A percentile compares a stretch with the other conserved stretches of the same genome.
Conservation (phyloP, 306 rosid genomes). For the Ormosia semicastrata region DNA sequence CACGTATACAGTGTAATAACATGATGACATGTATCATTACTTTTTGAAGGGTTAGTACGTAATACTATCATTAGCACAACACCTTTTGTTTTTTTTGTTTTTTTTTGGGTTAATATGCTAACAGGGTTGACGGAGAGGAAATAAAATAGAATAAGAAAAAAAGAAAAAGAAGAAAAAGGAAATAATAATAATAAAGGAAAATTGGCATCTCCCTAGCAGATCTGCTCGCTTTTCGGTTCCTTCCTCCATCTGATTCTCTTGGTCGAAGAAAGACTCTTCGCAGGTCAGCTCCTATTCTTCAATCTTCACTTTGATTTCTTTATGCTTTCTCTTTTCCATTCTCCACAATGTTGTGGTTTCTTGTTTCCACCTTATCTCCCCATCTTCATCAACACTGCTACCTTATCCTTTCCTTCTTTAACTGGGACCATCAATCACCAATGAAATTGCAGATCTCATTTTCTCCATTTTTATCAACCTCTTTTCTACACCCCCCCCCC, state of each 20-base stretch:
- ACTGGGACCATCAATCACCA: neutral
- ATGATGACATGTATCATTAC: too few relatives aligned
- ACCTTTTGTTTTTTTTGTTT: too few relatives aligned
- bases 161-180: too few relatives aligned
- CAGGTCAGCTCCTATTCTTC: conserved; percentile 44
- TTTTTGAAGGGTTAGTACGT: too few relatives aligned
- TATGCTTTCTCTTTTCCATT: neutral
- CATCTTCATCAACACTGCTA: neutral
- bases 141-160: too few relatives aligned
- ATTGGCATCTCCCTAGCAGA: conserved; percentile 11
- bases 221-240: conserved; percentile 41
- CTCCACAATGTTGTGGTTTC: neutral
- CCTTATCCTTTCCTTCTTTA: neutral
- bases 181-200: neutral
- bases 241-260: conserved; percentile 26
- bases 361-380: neutral
- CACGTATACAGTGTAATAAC: too few relatives aligned
- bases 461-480: neutral
- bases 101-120: too few relatives aligned
- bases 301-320: neutral
- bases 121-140: too few relatives aligned
- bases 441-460: neutral
- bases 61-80: too few relatives aligned
- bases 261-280: conserved; percentile 1
- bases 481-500: too few relatives aligned